phyloP scores from a whole-genome alignment of 129 eudicot genomes.

The Daucus carota region DH1_v3.0 NC_030382.2:43167501-43168000 shows the following conservation, averaged over 20 bases:
- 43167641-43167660: no score
- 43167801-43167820: not conserved
- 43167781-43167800: not conserved
- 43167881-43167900: constrained; percentile 64
- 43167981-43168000: not conserved
- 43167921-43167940: constrained; percentile 33
- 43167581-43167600: not conserved
- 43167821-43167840: constrained; percentile 3
- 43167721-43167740: not conserved
- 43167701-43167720: not conserved
- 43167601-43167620: not conserved
- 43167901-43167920: constrained; percentile 34
- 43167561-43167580: not conserved
- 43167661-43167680: no score
- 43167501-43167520: not conserved
- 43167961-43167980: constrained; percentile 7
- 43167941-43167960: constrained; percentile 25
- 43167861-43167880: constrained; percentile 70
- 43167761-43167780: not conserved
- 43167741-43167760: not conserved
- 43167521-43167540: not conserved
- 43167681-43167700: not conserved
- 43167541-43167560: not conserved
- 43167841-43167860: constrained; percentile 49
- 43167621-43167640: not conserved